Percentiles rank a stretch among this genome's conserved stretches.
Evolutionary conservation across 768 basidiomycete species (phyloP).

Genomic region (Auricularia auricula-judae): DNA sequence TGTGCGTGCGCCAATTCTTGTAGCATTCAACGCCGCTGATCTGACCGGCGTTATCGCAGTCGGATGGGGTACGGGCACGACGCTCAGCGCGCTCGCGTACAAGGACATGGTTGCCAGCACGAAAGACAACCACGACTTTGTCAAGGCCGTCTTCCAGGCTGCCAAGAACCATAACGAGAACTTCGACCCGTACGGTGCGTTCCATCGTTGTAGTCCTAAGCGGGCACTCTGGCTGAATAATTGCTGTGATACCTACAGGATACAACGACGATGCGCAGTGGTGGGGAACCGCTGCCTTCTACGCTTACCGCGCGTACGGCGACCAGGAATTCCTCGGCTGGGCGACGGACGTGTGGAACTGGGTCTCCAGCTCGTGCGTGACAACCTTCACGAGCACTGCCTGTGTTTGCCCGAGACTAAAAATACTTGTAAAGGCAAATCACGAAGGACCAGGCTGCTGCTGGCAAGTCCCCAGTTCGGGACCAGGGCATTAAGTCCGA

Average conservation of each 20-base stretch:
- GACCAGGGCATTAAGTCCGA: slow-evolving; percentile 28
- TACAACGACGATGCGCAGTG: slow-evolving; percentile 16
- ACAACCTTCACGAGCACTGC: not conserved
- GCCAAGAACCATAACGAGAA: not conserved
- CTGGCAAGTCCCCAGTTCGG: slow-evolving; percentile 30
- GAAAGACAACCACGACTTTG: not conserved
- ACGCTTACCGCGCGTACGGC: slow-evolving; percentile 36
- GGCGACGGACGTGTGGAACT: slow-evolving; percentile 39
- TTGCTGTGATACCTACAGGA: not conserved
- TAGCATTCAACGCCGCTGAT: not conserved
- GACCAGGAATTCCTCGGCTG: slow-evolving; percentile 31
- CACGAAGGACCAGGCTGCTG: slow-evolving; percentile 27
- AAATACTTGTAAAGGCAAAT: slow-evolving; percentile 24
- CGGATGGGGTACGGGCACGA: not conserved
- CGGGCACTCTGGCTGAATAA: not conserved
- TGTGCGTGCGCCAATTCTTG: not conserved
- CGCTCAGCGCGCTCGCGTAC: not conserved
- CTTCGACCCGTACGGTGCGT: slow-evolving; percentile 1
- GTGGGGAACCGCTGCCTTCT: slow-evolving; percentile 43
- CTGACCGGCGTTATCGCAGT: not conserved
- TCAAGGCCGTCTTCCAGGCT: not conserved
- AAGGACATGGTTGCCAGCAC: not conserved
- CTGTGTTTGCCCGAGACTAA: too few relatives aligned
- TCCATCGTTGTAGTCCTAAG: not conserved
- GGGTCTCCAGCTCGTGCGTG: slow-evolving; percentile 35